Evolutionary conservation across 441 rosid species (phyloP).

Genomic region (Euphorbia neoarborescens): DNA sequence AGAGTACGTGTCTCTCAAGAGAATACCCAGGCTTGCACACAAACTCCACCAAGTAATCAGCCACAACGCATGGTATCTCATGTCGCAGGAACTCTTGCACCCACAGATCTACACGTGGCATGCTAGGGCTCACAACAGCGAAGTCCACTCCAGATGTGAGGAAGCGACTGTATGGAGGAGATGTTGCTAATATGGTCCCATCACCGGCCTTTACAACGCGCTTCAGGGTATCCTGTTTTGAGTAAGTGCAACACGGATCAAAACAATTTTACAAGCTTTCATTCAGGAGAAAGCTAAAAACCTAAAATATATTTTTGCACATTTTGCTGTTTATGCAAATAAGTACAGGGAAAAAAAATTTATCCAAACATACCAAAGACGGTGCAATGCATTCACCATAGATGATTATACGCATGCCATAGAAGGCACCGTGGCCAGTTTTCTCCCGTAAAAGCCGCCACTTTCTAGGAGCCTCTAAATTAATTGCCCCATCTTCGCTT

Average conservation of each 20-base stretch:
- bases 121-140: constrained; percentile 72
- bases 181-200: constrained; percentile 83
- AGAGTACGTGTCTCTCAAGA: constrained; percentile 72
- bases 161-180: constrained; percentile 84
- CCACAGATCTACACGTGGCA: constrained; percentile 62
- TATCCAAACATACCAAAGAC: constrained; percentile 55
- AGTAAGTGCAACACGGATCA: background rate
- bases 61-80: constrained; percentile 75
- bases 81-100: constrained; percentile 74
- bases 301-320: background rate
- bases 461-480: constrained; percentile 75
- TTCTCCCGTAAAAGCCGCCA: constrained; percentile 76
- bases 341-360: background rate
- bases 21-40: constrained; percentile 87
- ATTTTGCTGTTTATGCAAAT: background rate
- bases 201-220: constrained; percentile 91
- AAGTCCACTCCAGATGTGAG: constrained; percentile 64
- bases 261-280: background rate
- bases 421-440: constrained; percentile 91
- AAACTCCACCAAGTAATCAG: constrained; percentile 90
- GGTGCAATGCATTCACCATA: constrained; percentile 90
- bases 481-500: constrained; percentile 73
- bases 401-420: constrained; percentile 61
- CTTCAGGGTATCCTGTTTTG: constrained; percentile 78
- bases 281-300: background rate